Evolutionary conservation across 2,329 filamentous ascomycete species (phyloP).

Genomic region (Monosporascus sp.): DNA sequence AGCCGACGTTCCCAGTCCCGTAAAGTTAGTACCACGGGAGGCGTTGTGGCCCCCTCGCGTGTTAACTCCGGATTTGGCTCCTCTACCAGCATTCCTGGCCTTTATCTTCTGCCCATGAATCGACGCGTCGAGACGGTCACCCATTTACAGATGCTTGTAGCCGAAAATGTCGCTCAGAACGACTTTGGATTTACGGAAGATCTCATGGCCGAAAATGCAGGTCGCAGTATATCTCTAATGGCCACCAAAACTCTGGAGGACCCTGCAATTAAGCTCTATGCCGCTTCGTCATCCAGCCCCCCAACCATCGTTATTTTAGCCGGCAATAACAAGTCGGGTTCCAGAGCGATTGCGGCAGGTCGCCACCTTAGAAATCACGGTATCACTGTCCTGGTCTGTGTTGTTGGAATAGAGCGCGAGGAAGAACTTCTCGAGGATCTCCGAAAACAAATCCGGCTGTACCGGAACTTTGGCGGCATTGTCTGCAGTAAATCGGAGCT

Average conservation of each 20-base stretch:
- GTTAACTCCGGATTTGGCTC: constrained; percentile 41
- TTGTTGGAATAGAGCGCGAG: constrained; percentile 80
- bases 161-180: constrained; percentile 85
- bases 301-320: constrained; percentile 68
- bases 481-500: constrained; percentile 59
- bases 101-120: constrained; percentile 51
- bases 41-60: constrained; percentile 36
- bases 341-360: constrained; percentile 77
- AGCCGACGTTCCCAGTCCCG: constrained; percentile 50
- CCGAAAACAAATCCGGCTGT: constrained; percentile 75
- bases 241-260: constrained; percentile 64
- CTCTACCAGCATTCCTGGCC: constrained; percentile 30
- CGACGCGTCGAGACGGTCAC: constrained; percentile 59
- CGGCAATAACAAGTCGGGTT: constrained; percentile 89
- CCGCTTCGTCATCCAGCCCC: constrained; percentile 24
- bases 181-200: constrained; percentile 85
- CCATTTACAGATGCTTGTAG: constrained; percentile 80
- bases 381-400: constrained; percentile 72
- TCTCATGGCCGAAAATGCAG: constrained; percentile 88
- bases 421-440: constrained; percentile 75
- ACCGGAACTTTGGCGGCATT: constrained; percentile 75
- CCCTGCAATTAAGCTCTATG: constrained; percentile 48
- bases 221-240: constrained; percentile 81
- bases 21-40: constrained; percentile 44
- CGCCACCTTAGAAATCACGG: constrained; percentile 83